These are phyloP conservation scores for Venturia aucupariae DNA, from an alignment of 2,329 filamentous ascomycete species.

Conservation along the genomic window DNA sequence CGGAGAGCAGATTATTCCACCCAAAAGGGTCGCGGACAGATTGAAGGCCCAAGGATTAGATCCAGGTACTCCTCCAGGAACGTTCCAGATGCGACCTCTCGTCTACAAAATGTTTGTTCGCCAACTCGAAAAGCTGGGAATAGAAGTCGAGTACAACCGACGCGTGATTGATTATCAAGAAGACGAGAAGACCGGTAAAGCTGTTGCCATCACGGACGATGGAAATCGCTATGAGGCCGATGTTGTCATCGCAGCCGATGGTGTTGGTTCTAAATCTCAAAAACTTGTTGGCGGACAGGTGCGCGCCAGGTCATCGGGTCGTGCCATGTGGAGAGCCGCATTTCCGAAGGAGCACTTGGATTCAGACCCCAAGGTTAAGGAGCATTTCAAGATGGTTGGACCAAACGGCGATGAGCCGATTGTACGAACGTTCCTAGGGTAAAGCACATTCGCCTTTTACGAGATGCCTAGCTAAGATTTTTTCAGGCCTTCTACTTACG, in stretches of 20 bases:
- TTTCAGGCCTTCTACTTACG: constrained; percentile 33
- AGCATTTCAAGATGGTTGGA: constrained; percentile 36
- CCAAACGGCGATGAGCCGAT: constrained; percentile 31
- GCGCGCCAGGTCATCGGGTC: constrained; percentile 30
- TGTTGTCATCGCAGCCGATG: constrained; percentile 31
- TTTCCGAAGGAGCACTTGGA: constrained; percentile 36
- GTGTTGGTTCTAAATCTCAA: constrained; percentile 38
- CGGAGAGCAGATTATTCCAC: constrained; percentile 40
- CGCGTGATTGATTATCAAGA: constrained; percentile 37
- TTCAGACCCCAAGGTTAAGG: constrained; percentile 37
- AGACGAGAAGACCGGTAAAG: constrained; percentile 30
- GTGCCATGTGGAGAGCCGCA: constrained; percentile 33
- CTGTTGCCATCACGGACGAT: constrained; percentile 28
- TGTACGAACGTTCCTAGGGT: constrained; percentile 37
- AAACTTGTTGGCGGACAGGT: constrained; percentile 37
- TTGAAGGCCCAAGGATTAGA: constrained; percentile 36
- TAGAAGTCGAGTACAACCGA: constrained; percentile 34
- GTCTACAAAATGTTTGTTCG: constrained; percentile 47
- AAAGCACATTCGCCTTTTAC: constrained; percentile 4
- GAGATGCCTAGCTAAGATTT: not conserved
- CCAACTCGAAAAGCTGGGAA: constrained; percentile 37
- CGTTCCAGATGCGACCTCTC: constrained; percentile 47
- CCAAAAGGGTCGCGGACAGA: constrained; percentile 42
- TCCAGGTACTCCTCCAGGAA: constrained; percentile 42
- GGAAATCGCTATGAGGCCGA: constrained; percentile 35